Evolutionary conservation across 441 rosid genomes (phyloP), one percentile per base, ranked within the genome.

Genomic region (Gossypium davidsonii): DNA sequence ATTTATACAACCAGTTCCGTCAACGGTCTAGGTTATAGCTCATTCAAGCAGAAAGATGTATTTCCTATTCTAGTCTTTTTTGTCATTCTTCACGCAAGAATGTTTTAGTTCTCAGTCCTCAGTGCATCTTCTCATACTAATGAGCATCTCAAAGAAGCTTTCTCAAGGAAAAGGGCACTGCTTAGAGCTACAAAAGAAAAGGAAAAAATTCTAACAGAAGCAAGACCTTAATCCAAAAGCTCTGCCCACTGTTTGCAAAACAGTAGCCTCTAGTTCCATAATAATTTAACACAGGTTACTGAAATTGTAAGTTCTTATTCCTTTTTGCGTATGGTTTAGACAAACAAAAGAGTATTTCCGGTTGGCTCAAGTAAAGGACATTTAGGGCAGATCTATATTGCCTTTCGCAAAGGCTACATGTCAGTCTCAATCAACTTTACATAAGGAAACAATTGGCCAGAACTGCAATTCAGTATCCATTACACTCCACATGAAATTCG

Each of bases 331-430:
- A 60, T 10, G 14, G 26, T 70, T 55, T 74, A 39, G 65, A 56
- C 37, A 58, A 78, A 21, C 20, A 34, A 63, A 34, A 67, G 42
- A 28, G 48, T 10, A 52, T 31, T 51, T 68, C 17, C 1, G 21
- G 17, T 17, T 18, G 48, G 48, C 46, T 65, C 55, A 53, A 75
- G 57, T 59, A 51, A 37, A 64, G 37, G n/a, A 18, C 70, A 74
- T 66, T 70, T 64, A 63, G 55, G 66, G 58, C 53, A 57, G 6
- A 59, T 70, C 53, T 11, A 46, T 48, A 59, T 52, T 75, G 60
- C 52, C 59, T 66, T 53, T 3, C 18, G 10, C 6, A 71, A 49
- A 64, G 59, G 51, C 25, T 17, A 42, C 14, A 58, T 17, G 58
- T 59, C 9, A 23, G 62, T 59, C 59, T 59, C 25, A 8, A 37